These are phyloP conservation scores for Vairimorpha ceranae DNA, from an alignment of 371 early-diverging fungal genomes.

Conservation along the genomic window DNA sequence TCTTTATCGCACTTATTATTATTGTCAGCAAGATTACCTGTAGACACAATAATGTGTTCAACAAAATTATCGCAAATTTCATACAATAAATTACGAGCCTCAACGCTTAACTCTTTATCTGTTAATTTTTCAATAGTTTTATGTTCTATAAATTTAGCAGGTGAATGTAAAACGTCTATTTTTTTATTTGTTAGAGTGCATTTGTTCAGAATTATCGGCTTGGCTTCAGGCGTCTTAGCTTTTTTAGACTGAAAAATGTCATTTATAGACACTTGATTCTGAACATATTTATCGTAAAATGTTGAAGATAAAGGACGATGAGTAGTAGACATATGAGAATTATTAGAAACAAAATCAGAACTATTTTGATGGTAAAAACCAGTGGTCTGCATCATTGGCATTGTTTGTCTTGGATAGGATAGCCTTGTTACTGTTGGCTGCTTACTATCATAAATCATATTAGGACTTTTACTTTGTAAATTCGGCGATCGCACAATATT, in stretches of 20 bases:
- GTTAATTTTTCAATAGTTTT: background rate
- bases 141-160: background rate
- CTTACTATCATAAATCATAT: too few relatives aligned
- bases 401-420: too few relatives aligned
- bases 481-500: too few relatives aligned
- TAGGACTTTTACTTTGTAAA: too few relatives aligned
- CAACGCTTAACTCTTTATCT: background rate
- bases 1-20: conserved; percentile 32
- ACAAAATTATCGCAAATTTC: conserved; percentile 32
- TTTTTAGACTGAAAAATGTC: background rate
- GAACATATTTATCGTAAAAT: conserved; percentile 3
- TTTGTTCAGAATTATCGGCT: background rate
- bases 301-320: background rate
- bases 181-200: background rate
- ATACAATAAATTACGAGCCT: conserved; percentile 11
- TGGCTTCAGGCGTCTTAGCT: background rate
- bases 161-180: background rate
- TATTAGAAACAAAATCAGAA: too few relatives aligned
- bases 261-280: conserved; percentile 3
- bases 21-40: background rate
- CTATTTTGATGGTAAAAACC: too few relatives aligned
- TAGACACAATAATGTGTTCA: conserved; percentile 11
- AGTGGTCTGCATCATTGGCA: too few relatives aligned
- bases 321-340: too few relatives aligned
- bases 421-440: too few relatives aligned